Conservation (phyloP, 2,329 filamentous ascomycete species). For the Westerdykella aurantiaca region DNA sequence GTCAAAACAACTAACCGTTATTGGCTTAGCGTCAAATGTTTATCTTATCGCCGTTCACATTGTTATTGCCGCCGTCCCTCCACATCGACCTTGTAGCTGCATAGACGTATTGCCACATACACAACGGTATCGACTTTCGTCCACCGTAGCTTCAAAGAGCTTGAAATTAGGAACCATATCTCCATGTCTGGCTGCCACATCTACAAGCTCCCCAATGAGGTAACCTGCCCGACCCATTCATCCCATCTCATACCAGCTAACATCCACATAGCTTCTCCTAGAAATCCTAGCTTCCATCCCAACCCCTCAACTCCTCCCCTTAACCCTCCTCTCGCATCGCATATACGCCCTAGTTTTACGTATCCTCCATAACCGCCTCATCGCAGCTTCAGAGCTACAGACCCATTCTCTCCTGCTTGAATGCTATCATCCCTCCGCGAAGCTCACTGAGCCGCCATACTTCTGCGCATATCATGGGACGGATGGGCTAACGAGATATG, state of each 20-base stretch:
- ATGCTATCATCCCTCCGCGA: constrained; percentile 68
- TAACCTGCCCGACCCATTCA: constrained; percentile 5
- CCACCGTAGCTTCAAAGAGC: not conserved
- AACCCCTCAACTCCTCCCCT: constrained; percentile 44
- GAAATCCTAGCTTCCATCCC: constrained; percentile 39
- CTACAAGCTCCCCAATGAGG: constrained; percentile 37
- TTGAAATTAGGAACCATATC: too few relatives aligned
- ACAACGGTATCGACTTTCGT: constrained; percentile 2
- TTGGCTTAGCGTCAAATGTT: constrained; percentile 17
- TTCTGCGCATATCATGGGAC: constrained; percentile 64
- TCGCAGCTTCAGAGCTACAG: constrained; percentile 52
- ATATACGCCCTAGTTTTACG: constrained; percentile 59
- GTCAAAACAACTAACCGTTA: constrained; percentile 14
- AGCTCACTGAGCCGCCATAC: constrained; percentile 62
- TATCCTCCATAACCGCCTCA: constrained; percentile 59
- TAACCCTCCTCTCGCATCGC: constrained; percentile 56
- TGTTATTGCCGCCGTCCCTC: constrained; percentile 14
- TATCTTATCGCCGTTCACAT: constrained; percentile 21
- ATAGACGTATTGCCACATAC: not conserved
- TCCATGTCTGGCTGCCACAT: constrained; percentile 27
- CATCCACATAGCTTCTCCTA: constrained; percentile 35
- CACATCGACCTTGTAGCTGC: not conserved
- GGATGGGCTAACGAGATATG: constrained; percentile 49
- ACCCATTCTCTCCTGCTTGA: constrained; percentile 68
- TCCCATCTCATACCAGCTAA: constrained; percentile 11